Conservation (phyloP, 495 filamentous ascomycete genomes). For the Aspergillus sclerotioniger region DNA sequence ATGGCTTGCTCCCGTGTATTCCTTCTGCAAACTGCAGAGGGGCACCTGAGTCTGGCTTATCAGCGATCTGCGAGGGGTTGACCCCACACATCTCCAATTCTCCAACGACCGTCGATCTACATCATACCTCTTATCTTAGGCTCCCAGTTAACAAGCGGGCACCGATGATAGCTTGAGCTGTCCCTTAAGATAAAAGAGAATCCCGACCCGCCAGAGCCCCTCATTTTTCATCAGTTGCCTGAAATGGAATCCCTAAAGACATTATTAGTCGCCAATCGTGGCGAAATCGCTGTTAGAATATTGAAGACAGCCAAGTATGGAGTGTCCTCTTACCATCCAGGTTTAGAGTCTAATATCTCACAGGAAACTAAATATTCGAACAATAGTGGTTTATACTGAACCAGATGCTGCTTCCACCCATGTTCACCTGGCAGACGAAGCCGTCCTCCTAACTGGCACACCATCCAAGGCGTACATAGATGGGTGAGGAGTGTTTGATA, state of each 20-base stretch:
- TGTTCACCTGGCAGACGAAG: slow-evolving; percentile 51
- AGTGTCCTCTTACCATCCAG: not conserved
- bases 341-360: not conserved
- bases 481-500: not conserved
- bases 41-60: not conserved
- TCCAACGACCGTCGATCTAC: not conserved
- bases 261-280: slow-evolving; percentile 53
- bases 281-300: slow-evolving; percentile 55
- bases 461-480: slow-evolving; percentile 28
- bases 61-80: not conserved
- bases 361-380: slow-evolving; percentile 41
- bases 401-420: slow-evolving; percentile 56
- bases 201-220: not conserved
- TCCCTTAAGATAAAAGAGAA: not conserved
- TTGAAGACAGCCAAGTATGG: slow-evolving; percentile 40
- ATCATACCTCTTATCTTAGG: not conserved
- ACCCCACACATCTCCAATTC: not conserved
- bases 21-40: not conserved
- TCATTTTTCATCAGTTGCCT: not conserved
- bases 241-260: slow-evolving; percentile 38
- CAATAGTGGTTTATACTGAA: slow-evolving; percentile 55
- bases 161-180: not conserved
- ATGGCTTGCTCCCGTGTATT: not conserved
- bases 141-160: not conserved
- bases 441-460: slow-evolving; percentile 45